Conservation (phyloP, 441 rosid genomes). For the Bocquillonia castaneifolia region DNA sequence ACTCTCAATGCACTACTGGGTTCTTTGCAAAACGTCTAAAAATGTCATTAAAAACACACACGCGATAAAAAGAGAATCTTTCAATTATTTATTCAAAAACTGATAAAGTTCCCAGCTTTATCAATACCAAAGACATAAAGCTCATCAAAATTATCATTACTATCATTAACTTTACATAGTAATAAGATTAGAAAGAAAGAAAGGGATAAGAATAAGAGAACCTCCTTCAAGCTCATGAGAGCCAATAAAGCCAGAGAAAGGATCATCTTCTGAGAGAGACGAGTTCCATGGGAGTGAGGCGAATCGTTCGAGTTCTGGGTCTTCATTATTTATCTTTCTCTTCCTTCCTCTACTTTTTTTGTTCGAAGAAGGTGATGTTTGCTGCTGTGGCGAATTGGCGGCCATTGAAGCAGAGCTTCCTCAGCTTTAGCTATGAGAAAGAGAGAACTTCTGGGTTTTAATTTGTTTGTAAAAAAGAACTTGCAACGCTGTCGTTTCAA, state of each 20-base stretch:
- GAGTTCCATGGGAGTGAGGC: slow-evolving; percentile 61
- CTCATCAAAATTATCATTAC: too few relatives aligned
- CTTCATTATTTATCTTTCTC: slow-evolving; percentile 40
- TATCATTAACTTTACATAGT: too few relatives aligned
- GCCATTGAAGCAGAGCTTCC: slow-evolving; percentile 27
- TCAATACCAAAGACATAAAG: neutral
- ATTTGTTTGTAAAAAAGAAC: too few relatives aligned
- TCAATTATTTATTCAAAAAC: neutral
- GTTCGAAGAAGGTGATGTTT: slow-evolving; percentile 12
- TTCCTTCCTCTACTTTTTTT: slow-evolving; percentile 20
- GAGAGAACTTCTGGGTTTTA: too few relatives aligned
- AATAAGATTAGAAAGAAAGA: neutral
- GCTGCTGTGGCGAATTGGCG: slow-evolving; percentile 20
- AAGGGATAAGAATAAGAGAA: slow-evolving; percentile 14
- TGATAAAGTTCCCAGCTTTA: neutral
- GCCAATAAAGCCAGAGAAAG: slow-evolving; percentile 53
- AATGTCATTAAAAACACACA: neutral
- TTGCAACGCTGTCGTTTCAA: too few relatives aligned
- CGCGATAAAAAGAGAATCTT: too few relatives aligned
- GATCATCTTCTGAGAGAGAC: slow-evolving; percentile 46
- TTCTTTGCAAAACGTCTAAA: neutral
- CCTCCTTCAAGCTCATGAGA: slow-evolving; percentile 86
- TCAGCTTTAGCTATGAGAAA: too few relatives aligned
- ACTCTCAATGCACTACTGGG: too few relatives aligned
- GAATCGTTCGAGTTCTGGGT: slow-evolving; percentile 41